Base-by-base conservation (phyloP, 345 rosid genomes). In the Citrus maxima region DNA sequence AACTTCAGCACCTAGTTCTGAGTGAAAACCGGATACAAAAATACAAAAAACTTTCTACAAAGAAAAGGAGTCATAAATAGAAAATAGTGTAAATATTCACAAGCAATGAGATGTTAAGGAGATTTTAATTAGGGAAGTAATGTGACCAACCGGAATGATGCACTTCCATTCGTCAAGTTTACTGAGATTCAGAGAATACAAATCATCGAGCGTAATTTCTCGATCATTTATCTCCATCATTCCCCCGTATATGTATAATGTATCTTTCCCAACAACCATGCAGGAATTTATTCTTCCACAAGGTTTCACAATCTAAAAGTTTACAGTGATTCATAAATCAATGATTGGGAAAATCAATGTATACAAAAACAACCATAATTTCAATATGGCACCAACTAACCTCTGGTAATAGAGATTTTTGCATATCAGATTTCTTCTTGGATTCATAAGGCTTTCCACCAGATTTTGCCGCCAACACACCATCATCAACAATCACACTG, bases 91-190 rank as follows among this genome's bases (percentile, higher is more conserved):
- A 49, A 65, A 25, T 32, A 76, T 10, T 21, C 25, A n/a, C 4
- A 66, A 66, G 19, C 14, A 54, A 66, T 28, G 24, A 9, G 70
- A 66, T 28, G 19, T 22, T 18, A 74, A 38, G 74, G 34, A 37
- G 32, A 64, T 25, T 61, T 24, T 21, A 77, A 61, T 65, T 21
- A 66, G 60, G 62, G 80, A 83, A 21, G 72, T 81, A 84, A 49
- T 80, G 19, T 56, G 67, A 90, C 97, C 81, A 87, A 95, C 99
- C 97, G 86, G 93, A 80, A 93, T 91, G 80, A 95, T 88, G 87
- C 98, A 93, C 86, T 95, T 95, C 98, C 99, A 95, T 80, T 95
- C 99, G 5, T 95, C 99, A 72, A 92, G 99, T 86, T 95, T 95
- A 89, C 96, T 91, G 78, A 95, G 96, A 86, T 93, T 95, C 77